These are phyloP conservation scores for Pleurotus salmoneostramineus DNA, from an alignment of 768 basidiomycete species.

Conservation along the genomic window DNA sequence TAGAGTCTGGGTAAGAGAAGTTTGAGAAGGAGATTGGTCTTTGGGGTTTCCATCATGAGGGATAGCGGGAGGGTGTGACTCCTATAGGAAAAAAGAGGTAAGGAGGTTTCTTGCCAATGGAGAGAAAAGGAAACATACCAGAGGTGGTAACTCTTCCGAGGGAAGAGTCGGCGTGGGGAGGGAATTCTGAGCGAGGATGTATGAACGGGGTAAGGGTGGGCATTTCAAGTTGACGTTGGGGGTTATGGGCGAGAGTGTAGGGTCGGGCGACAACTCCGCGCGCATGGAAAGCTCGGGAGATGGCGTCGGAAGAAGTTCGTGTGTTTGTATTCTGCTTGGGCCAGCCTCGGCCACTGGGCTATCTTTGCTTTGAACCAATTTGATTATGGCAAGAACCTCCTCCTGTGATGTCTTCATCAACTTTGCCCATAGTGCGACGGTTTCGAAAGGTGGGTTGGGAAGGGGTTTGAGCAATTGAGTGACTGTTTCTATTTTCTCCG, in stretches of 20 bases:
- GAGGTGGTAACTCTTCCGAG: not conserved
- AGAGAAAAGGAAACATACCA: not conserved
- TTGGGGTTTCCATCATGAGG: too few species aligned
- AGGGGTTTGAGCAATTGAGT: conserved; percentile 15
- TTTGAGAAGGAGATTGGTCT: not conserved
- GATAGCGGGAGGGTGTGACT: not conserved
- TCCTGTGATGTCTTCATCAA: conserved; percentile 17
- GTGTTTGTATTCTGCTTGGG: conserved; percentile 2
- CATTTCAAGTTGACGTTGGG: too few species aligned
- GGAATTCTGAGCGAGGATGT: too few species aligned
- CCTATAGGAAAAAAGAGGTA: not conserved
- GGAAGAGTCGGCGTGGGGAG: not conserved
- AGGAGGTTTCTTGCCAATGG: not conserved
- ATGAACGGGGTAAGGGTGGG: too few species aligned
- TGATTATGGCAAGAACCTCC: conserved; percentile 14
- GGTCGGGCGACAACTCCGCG: too few species aligned
- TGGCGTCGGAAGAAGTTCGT: conserved; percentile 14
- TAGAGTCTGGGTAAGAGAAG: not conserved
- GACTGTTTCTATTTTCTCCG: conserved; percentile 18
- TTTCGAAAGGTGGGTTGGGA: conserved; percentile 17
- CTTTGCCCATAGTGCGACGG: conserved; percentile 27
- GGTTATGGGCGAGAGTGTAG: too few species aligned
- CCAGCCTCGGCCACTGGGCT: conserved; percentile 1
- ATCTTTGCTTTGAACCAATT: conserved; percentile 13
- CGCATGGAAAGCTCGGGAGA: too few species aligned